Conservation (phyloP, 352 stramenopile genomes). For the Blastocystis sp. region DNA sequence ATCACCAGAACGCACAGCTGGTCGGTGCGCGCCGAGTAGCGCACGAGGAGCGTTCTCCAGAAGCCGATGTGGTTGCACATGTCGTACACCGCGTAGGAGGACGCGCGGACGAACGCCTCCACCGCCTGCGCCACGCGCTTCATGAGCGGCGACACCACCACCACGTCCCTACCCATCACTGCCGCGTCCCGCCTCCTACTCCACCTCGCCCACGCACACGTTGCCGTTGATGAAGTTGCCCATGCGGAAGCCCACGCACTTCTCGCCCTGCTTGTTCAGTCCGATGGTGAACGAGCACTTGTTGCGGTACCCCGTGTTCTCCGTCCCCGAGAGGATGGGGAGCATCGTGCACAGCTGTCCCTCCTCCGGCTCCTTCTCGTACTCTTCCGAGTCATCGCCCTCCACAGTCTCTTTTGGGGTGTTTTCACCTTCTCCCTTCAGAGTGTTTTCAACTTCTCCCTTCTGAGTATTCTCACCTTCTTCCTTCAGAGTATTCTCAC, state of each 20-base stretch:
- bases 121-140: conserved; percentile 14
- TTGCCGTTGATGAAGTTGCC: conserved; percentile 72
- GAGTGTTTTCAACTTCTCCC: not conserved
- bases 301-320: conserved; percentile 48
- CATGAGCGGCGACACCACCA: conserved; percentile 63
- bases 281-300: conserved; percentile 71
- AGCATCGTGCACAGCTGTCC: conserved; percentile 65
- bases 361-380: conserved; percentile 34
- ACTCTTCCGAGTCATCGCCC: not conserved
- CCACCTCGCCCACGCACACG: conserved; percentile 31
- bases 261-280: conserved; percentile 11
- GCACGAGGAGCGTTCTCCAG: conserved; percentile 52
- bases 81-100: conserved; percentile 19
- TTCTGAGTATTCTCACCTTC: not conserved
- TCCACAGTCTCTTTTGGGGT: not conserved
- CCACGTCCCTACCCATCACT: conserved; percentile 13
- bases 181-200: not conserved
- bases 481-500: not conserved
- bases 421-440: not conserved
- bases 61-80: conserved; percentile 70
- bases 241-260: conserved; percentile 72
- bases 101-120: conserved; percentile 32
- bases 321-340: conserved; percentile 11
- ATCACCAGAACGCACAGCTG: conserved; percentile 46
- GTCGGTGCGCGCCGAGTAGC: conserved; percentile 52